These are phyloP conservation scores for Theobroma grandiflorum DNA, from an alignment of 441 rosid genomes.

Conservation along the genomic window DNA sequence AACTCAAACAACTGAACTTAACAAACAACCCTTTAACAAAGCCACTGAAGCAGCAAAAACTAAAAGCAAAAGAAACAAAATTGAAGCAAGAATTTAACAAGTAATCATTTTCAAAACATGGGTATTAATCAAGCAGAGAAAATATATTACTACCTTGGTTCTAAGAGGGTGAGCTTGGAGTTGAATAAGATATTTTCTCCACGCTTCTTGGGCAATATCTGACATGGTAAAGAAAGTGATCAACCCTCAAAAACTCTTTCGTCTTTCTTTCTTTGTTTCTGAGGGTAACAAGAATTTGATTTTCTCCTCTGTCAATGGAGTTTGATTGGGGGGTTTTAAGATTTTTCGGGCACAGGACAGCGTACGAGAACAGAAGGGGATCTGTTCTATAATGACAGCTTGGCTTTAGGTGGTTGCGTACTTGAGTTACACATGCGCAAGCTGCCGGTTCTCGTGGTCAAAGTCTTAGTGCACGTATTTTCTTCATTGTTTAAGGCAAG, in stretches of 20 bases:
- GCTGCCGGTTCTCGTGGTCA: neutral
- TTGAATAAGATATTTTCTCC: constrained; percentile 87
- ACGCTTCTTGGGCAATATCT: constrained; percentile 73
- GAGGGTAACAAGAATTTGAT: neutral
- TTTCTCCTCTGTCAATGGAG: neutral
- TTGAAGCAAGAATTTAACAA: constrained; percentile 4
- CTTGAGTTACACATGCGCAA: neutral
- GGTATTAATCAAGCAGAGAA: neutral
- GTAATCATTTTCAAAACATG: neutral
- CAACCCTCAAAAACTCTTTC: neutral
- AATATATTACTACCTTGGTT: constrained; percentile 61
- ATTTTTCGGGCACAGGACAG: neutral
- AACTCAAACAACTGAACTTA: neutral
- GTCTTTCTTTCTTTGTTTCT: neutral
- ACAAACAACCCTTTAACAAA: neutral
- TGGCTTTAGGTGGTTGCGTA: neutral
- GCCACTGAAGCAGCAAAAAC: neutral
- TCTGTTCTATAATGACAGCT: constrained; percentile 13
- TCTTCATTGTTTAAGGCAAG: neutral
- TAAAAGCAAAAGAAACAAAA: neutral
- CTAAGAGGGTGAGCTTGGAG: constrained; percentile 81
- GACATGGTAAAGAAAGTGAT: constrained; percentile 52
- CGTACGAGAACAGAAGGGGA: neutral
- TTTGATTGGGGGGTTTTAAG: neutral
- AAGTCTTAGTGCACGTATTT: neutral